Evolutionary conservation across 164 flowering plant genomes (phyloP).

Genomic region (Taxillus chinensis): DNA sequence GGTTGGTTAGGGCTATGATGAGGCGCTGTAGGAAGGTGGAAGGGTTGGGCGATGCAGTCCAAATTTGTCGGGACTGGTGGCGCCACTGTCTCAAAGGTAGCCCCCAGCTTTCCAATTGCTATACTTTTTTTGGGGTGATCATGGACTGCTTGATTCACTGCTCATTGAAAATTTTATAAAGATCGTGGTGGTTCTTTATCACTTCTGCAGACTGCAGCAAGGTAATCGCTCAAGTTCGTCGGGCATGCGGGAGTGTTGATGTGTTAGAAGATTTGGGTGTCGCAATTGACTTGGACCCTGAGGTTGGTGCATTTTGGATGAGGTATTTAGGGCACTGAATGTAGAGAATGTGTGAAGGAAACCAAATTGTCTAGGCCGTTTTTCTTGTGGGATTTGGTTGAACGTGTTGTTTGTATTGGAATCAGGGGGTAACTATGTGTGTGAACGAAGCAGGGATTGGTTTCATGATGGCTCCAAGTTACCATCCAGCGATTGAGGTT

Average conservation of each 20-base stretch:
- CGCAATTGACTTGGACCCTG: constrained; percentile 61
- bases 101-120: neutral
- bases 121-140: too few relatives aligned
- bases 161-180: neutral
- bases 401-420: constrained; percentile 11
- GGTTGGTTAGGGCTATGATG: constrained; percentile 83
- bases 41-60: constrained; percentile 67
- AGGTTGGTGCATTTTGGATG: constrained; percentile 39
- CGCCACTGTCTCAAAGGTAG: constrained; percentile 90
- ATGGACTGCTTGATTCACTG: neutral
- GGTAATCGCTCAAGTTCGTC: constrained; percentile 94
- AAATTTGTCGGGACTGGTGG: constrained; percentile 96
- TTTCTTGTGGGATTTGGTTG: neutral
- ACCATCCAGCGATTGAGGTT: constrained; percentile 93
- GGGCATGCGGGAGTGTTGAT: constrained; percentile 95
- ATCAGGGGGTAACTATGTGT: constrained; percentile 60
- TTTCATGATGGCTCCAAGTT: constrained; percentile 86
- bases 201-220: constrained; percentile 67
- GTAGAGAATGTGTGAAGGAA: neutral
- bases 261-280: constrained; percentile 81
- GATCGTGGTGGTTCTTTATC: neutral
- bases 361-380: neutral
- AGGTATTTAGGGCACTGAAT: neutral
- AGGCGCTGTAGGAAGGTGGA: constrained; percentile 60
- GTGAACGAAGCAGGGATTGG: constrained; percentile 81